Base-by-base conservation (phyloP, 2,329 filamentous ascomycete species). In the Westerdykella aurantiaca region DNA sequence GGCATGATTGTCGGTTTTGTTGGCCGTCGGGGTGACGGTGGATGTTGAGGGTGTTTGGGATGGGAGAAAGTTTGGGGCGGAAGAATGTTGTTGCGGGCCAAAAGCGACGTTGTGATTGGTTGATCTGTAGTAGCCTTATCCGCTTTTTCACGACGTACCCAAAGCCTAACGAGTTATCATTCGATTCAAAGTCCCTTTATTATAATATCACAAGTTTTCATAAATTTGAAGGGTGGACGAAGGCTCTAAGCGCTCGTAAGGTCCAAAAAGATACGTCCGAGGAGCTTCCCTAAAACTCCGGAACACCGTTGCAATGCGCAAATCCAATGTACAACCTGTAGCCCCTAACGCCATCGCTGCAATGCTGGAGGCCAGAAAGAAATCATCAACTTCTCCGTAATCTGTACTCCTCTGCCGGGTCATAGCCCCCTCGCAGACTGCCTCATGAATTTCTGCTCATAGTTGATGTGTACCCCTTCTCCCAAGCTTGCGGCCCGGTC, bases 371-470 rank as follows among this genome's bases (percentile, higher is more conserved):
- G 33, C 5, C n/a, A 16, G 18, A 35, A 35, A 35, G 6, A 9
- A 12, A 13, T 18, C n/a, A 12, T 18, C 3, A 13, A 9, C 3
- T 18, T n/a, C 18, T 23, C 37, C n/a, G 6, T 6, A 14, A 12
- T 16, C 11, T 16, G 3, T n/a, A 37, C 3, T 12, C 17, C 4
- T 37, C 35, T 10, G 5, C 5, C n/a, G 17, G 18, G 13, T 38
- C 37, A 38, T 21, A 38, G n/a, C 12, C 53, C 55, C 42, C 56
- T 55, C 29, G 68, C 68, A 40, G 62, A 65, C 42, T 73, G 73
- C 45, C 78, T 73, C 76, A 79, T 82, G 50, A 76, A 76, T 34
- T 72, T 70, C 53, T 76, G 73, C 47, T 83, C 79, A 46, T 79
- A 79, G 53, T 83, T 83, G 41, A 83, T 79, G 42, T 71, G 63